Percentiles rank a stretch among this genome's conserved stretches.
phyloP scores from a whole-genome alignment of 106 monocot genomes.

The Iris macrosiphon region DNA sequence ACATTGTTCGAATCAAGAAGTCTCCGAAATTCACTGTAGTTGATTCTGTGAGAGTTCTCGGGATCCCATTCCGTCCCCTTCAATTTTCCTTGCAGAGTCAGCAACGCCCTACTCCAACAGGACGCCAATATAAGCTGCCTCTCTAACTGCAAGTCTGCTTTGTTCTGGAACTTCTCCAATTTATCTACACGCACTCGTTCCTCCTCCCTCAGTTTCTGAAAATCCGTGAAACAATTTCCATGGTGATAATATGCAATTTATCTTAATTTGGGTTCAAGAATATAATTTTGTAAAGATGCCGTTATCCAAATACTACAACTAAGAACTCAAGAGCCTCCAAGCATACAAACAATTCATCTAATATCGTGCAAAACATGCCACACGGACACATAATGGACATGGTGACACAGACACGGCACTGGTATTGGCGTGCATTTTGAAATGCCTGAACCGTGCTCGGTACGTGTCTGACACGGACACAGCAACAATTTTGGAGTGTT shows the following conservation, averaged over 20 bases:
- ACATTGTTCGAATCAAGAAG: conserved; percentile 80
- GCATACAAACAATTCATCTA: too few relatives aligned
- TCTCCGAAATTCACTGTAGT: conserved; percentile 65
- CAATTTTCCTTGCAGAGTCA: conserved; percentile 76
- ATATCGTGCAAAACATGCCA: too few relatives aligned
- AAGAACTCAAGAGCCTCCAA: neutral
- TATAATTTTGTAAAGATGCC: neutral
- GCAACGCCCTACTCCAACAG: conserved; percentile 59
- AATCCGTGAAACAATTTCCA: neutral
- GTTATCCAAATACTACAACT: neutral
- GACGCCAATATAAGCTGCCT: conserved; percentile 79
- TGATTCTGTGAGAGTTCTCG: conserved; percentile 66
- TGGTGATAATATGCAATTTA: neutral
- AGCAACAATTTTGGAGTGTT: too few relatives aligned
- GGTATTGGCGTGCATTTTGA: too few relatives aligned
- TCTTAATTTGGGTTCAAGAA: neutral
- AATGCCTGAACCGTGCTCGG: too few relatives aligned
- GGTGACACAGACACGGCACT: too few relatives aligned
- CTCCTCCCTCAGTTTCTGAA: conserved; percentile 60
- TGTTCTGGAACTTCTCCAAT: conserved; percentile 61
- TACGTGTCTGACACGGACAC: too few relatives aligned
- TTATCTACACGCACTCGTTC: conserved; percentile 57
- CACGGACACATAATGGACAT: too few relatives aligned
- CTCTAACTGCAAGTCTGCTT: conserved; percentile 65
- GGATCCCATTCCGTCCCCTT: conserved; percentile 89